phyloP scores from a whole-genome alignment of 192 early-diverging fungal genomes.

The Pilaira anomala region DNA sequence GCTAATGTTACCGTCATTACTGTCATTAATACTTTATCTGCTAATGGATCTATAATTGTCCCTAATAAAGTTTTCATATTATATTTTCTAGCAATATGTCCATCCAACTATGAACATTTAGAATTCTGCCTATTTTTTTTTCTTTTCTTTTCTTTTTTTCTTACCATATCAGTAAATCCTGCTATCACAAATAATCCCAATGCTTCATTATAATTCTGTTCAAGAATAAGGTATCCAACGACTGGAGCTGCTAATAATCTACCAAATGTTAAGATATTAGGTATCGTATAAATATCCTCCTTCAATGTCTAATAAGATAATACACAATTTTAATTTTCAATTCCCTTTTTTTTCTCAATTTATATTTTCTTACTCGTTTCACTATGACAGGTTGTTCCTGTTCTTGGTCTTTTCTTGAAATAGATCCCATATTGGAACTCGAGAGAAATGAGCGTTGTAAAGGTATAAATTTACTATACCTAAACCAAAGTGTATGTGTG shows the following conservation, averaged over 20 bases:
- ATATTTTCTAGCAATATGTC: slow-evolving; percentile 85
- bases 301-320: neutral
- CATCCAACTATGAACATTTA: slow-evolving; percentile 62
- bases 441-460: too few relatives aligned
- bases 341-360: too few relatives aligned
- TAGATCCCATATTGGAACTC: too few relatives aligned
- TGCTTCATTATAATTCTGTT: slow-evolving; percentile 66
- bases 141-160: neutral
- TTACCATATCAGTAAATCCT: slow-evolving; percentile 79
- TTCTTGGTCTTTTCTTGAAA: too few relatives aligned
- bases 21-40: slow-evolving; percentile 95
- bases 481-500: too few relatives aligned
- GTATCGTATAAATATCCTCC: slow-evolving; percentile 89
- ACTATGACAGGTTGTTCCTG: too few relatives aligned
- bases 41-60: slow-evolving; percentile 89
- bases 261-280: slow-evolving; percentile 82
- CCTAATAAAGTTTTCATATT: slow-evolving; percentile 87
- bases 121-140: neutral
- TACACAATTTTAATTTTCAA: too few relatives aligned
- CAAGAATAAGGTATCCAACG: slow-evolving; percentile 88
- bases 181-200: slow-evolving; percentile 73
- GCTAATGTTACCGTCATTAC: slow-evolving; percentile 81
- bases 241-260: slow-evolving; percentile 80
- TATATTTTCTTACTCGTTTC: too few relatives aligned
- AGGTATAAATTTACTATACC: too few relatives aligned